A percentile compares a stretch with the other conserved stretches of the same genome.
phyloP scores from a whole-genome alignment of 352 stramenopile species.

The Phytophthora cactorum region DNA sequence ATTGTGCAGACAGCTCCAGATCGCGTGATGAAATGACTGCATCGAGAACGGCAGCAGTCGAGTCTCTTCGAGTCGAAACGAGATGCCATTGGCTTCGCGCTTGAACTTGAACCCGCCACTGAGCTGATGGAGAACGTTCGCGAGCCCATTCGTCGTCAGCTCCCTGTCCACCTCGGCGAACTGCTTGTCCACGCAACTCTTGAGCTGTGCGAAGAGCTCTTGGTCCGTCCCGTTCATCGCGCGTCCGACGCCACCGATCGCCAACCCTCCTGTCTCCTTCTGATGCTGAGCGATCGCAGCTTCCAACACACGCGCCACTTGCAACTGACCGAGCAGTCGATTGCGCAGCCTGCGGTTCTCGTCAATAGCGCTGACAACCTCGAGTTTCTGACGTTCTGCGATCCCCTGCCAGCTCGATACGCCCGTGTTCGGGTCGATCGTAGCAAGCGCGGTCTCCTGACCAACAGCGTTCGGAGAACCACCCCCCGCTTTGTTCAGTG shows the following conservation, averaged over 20 bases:
- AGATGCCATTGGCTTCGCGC: constrained; percentile 24
- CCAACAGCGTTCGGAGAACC: background rate
- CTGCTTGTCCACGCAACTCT: constrained; percentile 22
- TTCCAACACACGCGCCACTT: constrained; percentile 31
- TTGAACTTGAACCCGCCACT: constrained; percentile 34
- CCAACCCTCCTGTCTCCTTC: background rate
- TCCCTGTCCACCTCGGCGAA: constrained; percentile 18
- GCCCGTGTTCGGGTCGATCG: background rate
- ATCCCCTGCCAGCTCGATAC: constrained; percentile 29
- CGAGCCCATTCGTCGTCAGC: constrained; percentile 29
- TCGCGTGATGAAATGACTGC: constrained; percentile 14
- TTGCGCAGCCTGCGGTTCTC: constrained; percentile 35
- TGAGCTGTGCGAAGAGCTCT: constrained; percentile 30
- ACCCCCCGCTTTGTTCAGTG: constrained; percentile 4
- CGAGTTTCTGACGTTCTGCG: constrained; percentile 24
- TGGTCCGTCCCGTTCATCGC: constrained; percentile 11
- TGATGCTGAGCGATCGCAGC: constrained; percentile 35
- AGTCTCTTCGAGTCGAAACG: constrained; percentile 34
- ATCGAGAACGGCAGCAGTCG: constrained; percentile 29
- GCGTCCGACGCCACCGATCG: background rate
- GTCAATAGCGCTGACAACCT: constrained; percentile 17
- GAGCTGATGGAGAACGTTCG: constrained; percentile 16
- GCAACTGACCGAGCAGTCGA: constrained; percentile 27
- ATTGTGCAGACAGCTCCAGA: constrained; percentile 32
- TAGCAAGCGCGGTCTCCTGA: constrained; percentile 4